Base-by-base conservation (phyloP, 768 basidiomycete genomes). In the Erythrobasidium yunnanense region DNA sequence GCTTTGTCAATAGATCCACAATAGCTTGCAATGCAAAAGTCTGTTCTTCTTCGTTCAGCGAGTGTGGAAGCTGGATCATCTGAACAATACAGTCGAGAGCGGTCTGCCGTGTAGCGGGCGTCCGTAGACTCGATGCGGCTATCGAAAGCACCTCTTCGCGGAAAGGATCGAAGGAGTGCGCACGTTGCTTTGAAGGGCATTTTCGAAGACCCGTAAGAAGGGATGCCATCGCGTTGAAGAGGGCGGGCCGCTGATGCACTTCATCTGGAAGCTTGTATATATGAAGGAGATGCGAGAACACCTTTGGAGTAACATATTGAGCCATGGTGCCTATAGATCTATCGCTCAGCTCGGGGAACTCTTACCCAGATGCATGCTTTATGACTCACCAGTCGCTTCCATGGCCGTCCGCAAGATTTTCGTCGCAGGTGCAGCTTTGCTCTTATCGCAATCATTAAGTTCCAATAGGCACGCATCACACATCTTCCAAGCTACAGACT, bases 381-480 rank as follows among this genome's bases (percentile, higher is more conserved):
- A 55, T 30, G 20, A 63, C 71, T 5, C 33, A 71, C 72, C 23
- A 2, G 71, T 68, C 38, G 57, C 53, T 15, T 51, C 47, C 1
- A 70, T 38, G 4, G 69, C n/a, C 1, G 63, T 51, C 15, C 86
- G 85, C 32, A 97, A 76, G 32, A 90, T 82, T 74, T 88, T 90
- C 50, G 86, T 86, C 0, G 90, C 91, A 42, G 88, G 84, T 73
- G 84, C 84, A 0, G 92, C 90, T 74, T 90, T 87, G 74, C 83
- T 86, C 78, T 96, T 97, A 75, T 97, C 95, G 0, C 93, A 90
- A 73, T 95, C 88, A 46, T 84, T 82, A 46, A 97, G 77, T 63
- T 87, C 83, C 23, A 81, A 80, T 6, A 90, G 79, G 71, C 88
- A 91, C 73, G 95, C 88, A 62, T 84, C 81, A 68, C 86, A 87